A percentile compares a stretch with the other conserved stretches of the same genome.
These are phyloP conservation scores for Termitomyces sp. DNA, from an alignment of 1,284 basidiomycete species.

Conservation along the genomic window DNA sequence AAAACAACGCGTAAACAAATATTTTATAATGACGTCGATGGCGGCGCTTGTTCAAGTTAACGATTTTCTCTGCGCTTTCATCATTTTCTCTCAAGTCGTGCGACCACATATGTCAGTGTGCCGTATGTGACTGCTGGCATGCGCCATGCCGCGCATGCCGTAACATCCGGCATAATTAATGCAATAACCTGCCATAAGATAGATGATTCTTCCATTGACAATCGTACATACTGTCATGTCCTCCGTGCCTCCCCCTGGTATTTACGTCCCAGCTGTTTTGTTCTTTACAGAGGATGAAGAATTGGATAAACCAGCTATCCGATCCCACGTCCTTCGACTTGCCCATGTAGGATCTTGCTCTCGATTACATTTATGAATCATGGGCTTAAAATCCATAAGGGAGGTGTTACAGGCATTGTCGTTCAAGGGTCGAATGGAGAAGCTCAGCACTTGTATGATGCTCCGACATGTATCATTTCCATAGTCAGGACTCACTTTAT, in stretches of 20 bases:
- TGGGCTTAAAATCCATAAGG: conserved; percentile 31
- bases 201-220: too few relatives aligned
- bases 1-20: conserved; percentile 22
- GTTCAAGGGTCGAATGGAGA: conserved; percentile 77
- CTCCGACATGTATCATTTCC: background rate
- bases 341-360: conserved; percentile 43
- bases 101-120: too few relatives aligned
- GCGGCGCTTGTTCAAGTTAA: too few relatives aligned
- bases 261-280: conserved; percentile 35
- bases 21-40: background rate
- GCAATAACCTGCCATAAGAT: too few relatives aligned
- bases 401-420: conserved; percentile 68
- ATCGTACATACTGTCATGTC: conserved; percentile 18
- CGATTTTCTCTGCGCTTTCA: too few relatives aligned
- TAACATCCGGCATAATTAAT: too few relatives aligned
- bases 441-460: conserved; percentile 64
- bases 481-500: background rate
- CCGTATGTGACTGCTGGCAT: too few relatives aligned
- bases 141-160: too few relatives aligned
- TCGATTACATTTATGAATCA: background rate
- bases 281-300: conserved; percentile 67
- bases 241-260: conserved; percentile 48
- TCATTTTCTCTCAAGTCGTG: too few relatives aligned
- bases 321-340: conserved; percentile 61
- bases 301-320: conserved; percentile 54